phyloP scores from a whole-genome alignment of 768 basidiomycete species.

The Pholiota microspora region DNA sequence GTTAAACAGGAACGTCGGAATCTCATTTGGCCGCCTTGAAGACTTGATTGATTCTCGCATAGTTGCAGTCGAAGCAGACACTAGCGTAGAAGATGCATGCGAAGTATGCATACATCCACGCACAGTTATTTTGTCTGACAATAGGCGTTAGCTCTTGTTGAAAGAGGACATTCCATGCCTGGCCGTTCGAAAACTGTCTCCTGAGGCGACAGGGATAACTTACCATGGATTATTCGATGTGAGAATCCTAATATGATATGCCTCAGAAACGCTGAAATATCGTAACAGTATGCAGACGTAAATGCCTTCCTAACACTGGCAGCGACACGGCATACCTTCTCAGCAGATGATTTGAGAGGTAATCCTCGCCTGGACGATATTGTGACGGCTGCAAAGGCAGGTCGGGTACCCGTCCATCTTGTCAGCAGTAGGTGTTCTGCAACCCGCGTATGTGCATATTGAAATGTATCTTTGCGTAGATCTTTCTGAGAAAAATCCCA shows the following conservation, averaged over 20 bases:
- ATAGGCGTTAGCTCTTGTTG: conserved; percentile 49
- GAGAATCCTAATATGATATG: conserved; percentile 21
- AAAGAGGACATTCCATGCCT: conserved; percentile 65
- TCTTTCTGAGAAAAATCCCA: conserved; percentile 82
- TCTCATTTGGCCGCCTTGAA: conserved; percentile 21
- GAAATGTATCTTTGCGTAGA: conserved; percentile 39
- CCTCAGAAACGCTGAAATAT: conserved; percentile 5
- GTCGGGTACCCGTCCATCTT: conserved; percentile 69
- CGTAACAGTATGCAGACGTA: conserved; percentile 71
- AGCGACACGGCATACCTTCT: conserved; percentile 71
- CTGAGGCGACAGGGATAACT: conserved; percentile 23
- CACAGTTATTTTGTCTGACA: background rate
- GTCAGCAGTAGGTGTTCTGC: conserved; percentile 63
- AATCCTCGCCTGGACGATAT: conserved; percentile 66
- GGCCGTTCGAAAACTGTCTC: conserved; percentile 43
- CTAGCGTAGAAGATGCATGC: conserved; percentile 79
- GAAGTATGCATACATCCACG: conserved; percentile 64
- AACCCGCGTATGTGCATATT: background rate
- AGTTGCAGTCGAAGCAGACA: conserved; percentile 65
- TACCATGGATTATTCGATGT: conserved; percentile 76
- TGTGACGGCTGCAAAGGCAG: conserved; percentile 69
- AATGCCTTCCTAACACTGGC: conserved; percentile 87
- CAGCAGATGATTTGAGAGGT: conserved; percentile 56
- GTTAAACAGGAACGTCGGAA: background rate
- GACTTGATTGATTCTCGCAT: conserved; percentile 72